phyloP scores from a whole-genome alignment of 148 eudicot genomes.

The Fagopyrum tataricum region DNA sequence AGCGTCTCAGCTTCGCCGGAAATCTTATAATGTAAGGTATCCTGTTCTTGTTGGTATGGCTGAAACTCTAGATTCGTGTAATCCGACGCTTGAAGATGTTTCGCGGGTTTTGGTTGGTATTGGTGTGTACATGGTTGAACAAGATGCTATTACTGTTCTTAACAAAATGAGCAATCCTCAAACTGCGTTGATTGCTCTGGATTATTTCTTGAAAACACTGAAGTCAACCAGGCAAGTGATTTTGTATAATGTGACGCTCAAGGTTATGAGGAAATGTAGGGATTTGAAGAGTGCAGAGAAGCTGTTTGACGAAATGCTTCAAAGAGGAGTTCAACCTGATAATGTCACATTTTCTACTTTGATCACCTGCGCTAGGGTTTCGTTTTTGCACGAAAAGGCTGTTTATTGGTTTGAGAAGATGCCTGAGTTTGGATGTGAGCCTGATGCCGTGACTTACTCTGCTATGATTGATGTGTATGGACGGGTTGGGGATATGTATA shows the following conservation, averaged over 20 bases:
- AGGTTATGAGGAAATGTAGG: slow-evolving; percentile 58
- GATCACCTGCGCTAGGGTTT: slow-evolving; percentile 67
- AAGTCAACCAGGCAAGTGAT: slow-evolving; percentile 34
- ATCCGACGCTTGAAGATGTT: slow-evolving; percentile 34
- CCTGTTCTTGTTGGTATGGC: slow-evolving; percentile 41
- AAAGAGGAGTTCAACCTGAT: slow-evolving; percentile 59
- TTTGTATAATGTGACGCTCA: slow-evolving; percentile 68
- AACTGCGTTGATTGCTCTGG: slow-evolving; percentile 36
- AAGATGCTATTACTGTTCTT: slow-evolving; percentile 63
- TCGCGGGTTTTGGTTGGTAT: slow-evolving; percentile 25
- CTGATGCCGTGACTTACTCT: slow-evolving; percentile 65
- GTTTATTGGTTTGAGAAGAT: slow-evolving; percentile 86
- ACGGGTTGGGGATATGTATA: slow-evolving; percentile 50
- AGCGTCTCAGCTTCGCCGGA: slow-evolving; percentile 39
- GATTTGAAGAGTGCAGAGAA: slow-evolving; percentile 55
- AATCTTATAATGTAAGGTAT: slow-evolving; percentile 55
- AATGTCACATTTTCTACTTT: slow-evolving; percentile 77
- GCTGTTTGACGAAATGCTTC: slow-evolving; percentile 64
- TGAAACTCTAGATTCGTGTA: slow-evolving; percentile 35
- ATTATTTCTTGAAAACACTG: slow-evolving; percentile 32
- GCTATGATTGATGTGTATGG: slow-evolving; percentile 90
- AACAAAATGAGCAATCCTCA: slow-evolving; percentile 52
- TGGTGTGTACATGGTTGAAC: slow-evolving; percentile 38
- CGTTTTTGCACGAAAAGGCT: slow-evolving; percentile 51
- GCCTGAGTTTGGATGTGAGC: slow-evolving; percentile 45